Percentiles rank a stretch among this genome's conserved stretches.
Conservation (phyloP, 2,329 filamentous ascomycete genomes). For the Hymenoscyphus fraxineus region DNA sequence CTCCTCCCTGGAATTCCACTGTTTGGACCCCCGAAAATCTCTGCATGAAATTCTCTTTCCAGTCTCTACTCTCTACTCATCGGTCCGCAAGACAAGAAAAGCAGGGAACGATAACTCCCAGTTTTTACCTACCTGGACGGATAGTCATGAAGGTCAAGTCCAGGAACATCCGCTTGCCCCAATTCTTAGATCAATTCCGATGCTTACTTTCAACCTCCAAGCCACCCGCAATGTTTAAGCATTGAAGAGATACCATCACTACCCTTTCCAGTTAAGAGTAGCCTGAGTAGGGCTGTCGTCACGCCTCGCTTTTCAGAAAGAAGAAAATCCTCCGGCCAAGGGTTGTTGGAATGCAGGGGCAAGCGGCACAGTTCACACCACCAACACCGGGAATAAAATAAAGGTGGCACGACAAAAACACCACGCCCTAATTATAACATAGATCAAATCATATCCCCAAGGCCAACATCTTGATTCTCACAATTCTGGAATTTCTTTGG, state of each 20-base stretch:
- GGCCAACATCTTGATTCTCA: too few relatives aligned
- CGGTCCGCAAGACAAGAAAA: neutral
- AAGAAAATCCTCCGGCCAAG: neutral
- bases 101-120: neutral
- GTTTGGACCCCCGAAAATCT: neutral
- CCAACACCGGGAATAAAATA: neutral
- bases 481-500: neutral
- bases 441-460: too few relatives aligned
- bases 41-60: neutral
- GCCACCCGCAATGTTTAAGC: neutral
- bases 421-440: neutral
- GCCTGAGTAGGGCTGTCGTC: neutral
- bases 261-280: neutral
- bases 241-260: neutral
- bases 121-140: neutral
- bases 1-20: neutral
- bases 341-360: neutral
- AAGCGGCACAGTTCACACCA: neutral
- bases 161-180: neutral
- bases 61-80: neutral
- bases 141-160: too few relatives aligned
- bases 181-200: neutral
- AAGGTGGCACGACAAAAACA: neutral
- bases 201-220: neutral
- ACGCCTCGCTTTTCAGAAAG: neutral